Evolutionary conservation across 495 filamentous ascomycete species (phyloP), one percentile per base, ranked within the genome.

Genomic region (Aspergillus ellipticus): DNA sequence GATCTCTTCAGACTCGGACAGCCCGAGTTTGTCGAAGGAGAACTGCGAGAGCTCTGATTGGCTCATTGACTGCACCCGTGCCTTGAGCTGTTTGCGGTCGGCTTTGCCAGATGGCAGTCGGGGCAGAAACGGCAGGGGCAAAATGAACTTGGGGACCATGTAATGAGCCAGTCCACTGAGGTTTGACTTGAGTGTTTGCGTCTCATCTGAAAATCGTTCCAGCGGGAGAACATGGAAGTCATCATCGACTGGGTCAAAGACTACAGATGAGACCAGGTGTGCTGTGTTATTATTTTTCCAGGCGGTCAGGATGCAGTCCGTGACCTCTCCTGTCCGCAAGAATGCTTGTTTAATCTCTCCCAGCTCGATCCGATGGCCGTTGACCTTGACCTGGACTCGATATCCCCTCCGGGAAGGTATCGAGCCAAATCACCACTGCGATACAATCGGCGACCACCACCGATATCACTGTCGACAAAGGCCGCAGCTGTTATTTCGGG

Each of bases 331-430:
- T 11, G 37, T 50, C 7, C 50, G 54, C 35, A 56, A 13, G n/a
- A 56, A 33, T 7, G 47, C 54, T 17, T 42, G 47, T 17, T 57
- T 48, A n/a, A 57, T 42, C 39, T 57, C 55, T 3, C 37, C 55
- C 16, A 57, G 43, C 16, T 57, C 46, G 55, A 57, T 57, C 1
- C 55, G 55, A 6, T 57, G 55, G 3, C 55, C 55, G 13, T 42
- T 48, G 15, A 57, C 43, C 39, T 57, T 57, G 37, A 57, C 26
- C 21, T 57, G 39, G 15, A 51, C 6, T 41, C 33, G 7, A 57
- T 51, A 20, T 22, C 26, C 7, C 55, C 55, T 1, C 19, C 10
- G n/a, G 39, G 10, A 31, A 46, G 41, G 39, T 51, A 45, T 19
- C 55, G 43, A 9, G 48, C 55, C 19, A 57, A 22, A 29, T 57